Base-by-base conservation (phyloP, 805 yeast species). In the Millerago galiae region DNA sequence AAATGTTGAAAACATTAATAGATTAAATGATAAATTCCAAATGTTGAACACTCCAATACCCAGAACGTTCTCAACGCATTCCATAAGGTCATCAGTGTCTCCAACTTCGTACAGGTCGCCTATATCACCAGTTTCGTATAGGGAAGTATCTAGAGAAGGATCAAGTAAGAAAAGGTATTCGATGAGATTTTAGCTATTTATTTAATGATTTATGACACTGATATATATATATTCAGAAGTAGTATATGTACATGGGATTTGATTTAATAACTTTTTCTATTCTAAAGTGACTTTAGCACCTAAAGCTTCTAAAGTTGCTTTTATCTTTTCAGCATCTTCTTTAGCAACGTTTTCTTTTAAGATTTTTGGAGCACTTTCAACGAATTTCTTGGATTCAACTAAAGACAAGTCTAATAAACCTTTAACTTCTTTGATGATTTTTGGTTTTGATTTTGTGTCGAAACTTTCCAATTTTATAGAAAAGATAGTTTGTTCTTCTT, bases 291-390 rank as follows among this genome's bases (percentile, higher is more conserved):
- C 76, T 77, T 93, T 93, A 52, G 95, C 99, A 65, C 99, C 99
- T 57, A 91, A 76, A 41, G 79, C 93, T 72, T 93, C 99, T 61
- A 93, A 75, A 49, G 95, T 80, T 47, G 85, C 74, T 74, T 93
- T 91, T 63, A 93, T 83, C 77, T 90, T 89, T 59, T 91, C 97
- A 53, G 98, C 98, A 58, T 93, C 99, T 62, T 87, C 99, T 75
- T 93, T 93, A 49, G 95, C 83, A 48, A 93, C 89, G 57, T 89
- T 88, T 58, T 93, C 99, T 72, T 93, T 93, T 66, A 93, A 74
- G 36, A 85, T 73, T 75, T 93, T 93, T 56, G 99, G 99, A 48
- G 99, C 98, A 58, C 88, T 70, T 73, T 93, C 99, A 45, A 93
- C 99, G 53, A 93, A 86, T 72, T 93, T 93, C 81, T 93, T 93